Evolutionary conservation across 305 asterid genomes (phyloP).

Genomic region (Fraxinus sp.): DNA sequence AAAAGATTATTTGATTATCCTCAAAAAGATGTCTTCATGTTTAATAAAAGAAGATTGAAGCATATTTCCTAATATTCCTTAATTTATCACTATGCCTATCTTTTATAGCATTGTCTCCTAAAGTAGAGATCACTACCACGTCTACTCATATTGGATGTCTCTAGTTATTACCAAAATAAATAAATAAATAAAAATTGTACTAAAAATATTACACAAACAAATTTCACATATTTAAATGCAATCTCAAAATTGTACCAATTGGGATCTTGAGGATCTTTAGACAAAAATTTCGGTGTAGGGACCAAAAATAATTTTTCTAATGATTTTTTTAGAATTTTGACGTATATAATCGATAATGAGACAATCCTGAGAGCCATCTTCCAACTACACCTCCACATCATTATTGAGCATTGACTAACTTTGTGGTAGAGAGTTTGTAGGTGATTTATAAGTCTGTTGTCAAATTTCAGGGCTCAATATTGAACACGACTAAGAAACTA

Average conservation of each 20-base stretch:
- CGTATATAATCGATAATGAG: neutral
- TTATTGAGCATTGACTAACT: neutral
- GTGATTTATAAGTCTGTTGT: too few species aligned
- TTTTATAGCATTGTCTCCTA: slow-evolving; percentile 29
- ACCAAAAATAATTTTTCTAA: neutral
- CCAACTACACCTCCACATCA: neutral
- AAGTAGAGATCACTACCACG: slow-evolving; percentile 30
- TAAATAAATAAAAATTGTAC: neutral
- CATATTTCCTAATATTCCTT: slow-evolving; percentile 10
- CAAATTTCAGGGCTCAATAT: neutral
- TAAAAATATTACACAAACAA: neutral
- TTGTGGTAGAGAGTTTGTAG: neutral
- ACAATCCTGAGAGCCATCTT: neutral
- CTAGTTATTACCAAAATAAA: neutral
- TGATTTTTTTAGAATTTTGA: neutral
- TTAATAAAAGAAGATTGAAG: neutral
- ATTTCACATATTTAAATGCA: neutral
- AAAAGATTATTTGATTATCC: neutral
- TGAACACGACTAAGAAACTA: neutral
- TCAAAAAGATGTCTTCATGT: neutral
- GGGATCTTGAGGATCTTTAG: neutral
- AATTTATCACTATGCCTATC: slow-evolving; percentile 1
- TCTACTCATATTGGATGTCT: slow-evolving; percentile 16
- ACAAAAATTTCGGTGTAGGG: neutral
- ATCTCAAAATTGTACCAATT: neutral